phyloP scores from a whole-genome alignment of 306 rosid species.

The peach (Prunus persica) region DNA sequence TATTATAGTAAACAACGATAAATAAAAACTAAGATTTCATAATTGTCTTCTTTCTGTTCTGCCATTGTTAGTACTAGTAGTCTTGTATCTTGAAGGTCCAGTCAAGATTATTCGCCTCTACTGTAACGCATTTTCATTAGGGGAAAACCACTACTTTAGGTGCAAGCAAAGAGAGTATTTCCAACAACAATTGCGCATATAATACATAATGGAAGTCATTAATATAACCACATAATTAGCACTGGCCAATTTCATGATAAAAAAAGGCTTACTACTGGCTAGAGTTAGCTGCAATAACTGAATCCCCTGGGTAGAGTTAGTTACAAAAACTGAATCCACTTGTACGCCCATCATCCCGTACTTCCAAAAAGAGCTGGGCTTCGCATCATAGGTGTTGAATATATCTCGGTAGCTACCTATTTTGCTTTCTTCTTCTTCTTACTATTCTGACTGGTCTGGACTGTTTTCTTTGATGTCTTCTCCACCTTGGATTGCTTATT shows the following conservation, averaged over 20 bases:
- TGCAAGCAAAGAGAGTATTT: neutral
- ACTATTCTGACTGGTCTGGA: constrained; percentile 36
- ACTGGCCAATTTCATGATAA: constrained; percentile 10
- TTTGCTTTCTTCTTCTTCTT: constrained; percentile 54
- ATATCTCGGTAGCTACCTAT: constrained; percentile 26
- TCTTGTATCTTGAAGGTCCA: neutral
- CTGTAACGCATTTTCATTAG: neutral
- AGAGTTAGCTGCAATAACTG: constrained; percentile 11
- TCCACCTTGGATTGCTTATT: constrained; percentile 33
- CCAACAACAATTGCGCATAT: neutral
- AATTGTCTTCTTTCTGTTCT: neutral
- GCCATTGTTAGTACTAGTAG: neutral
- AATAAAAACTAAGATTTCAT: no score
- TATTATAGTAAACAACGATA: no score
- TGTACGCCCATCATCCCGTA: constrained; percentile 6
- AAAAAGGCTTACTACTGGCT: neutral
- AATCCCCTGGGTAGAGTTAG: neutral
- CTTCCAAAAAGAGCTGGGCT: constrained; percentile 20
- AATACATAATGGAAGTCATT: neutral
- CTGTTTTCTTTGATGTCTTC: constrained; percentile 47
- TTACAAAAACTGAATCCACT: constrained; percentile 1
- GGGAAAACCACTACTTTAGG: neutral
- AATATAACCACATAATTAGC: neutral
- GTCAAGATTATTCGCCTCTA: neutral
- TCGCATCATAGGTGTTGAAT: constrained; percentile 2